A percentile compares a stretch with the other conserved stretches of the same genome.
Evolutionary conservation across 345 rosid species (phyloP).

Genomic region (Mercurialis annua): DNA sequence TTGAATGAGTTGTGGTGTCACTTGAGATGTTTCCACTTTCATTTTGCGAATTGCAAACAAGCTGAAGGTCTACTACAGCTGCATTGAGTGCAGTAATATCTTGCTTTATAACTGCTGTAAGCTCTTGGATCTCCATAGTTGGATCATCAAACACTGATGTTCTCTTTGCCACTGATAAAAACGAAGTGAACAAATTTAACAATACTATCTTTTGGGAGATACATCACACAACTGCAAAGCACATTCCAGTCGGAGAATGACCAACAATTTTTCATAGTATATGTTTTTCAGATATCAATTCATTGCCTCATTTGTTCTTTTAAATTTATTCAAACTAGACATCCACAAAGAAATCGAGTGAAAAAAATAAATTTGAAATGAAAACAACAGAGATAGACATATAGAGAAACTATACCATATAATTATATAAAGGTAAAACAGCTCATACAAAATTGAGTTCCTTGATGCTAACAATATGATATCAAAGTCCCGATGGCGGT

Average conservation of each 20-base stretch:
- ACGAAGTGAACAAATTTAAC: neutral
- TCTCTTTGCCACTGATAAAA: slow-evolving; percentile 69
- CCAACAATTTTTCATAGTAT: neutral
- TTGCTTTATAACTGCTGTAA: slow-evolving; percentile 72
- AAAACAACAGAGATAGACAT: neutral
- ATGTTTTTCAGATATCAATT: neutral
- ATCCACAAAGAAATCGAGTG: neutral
- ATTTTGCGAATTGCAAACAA: slow-evolving; percentile 57
- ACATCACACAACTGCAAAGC: neutral
- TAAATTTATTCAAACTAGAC: neutral
- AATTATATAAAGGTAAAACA: too few species aligned
- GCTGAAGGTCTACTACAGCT: slow-evolving; percentile 72
- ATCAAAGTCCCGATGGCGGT: neutral
- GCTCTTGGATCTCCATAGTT: slow-evolving; percentile 73
- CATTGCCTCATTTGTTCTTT: neutral
- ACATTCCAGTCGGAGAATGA: neutral
- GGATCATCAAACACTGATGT: slow-evolving; percentile 90
- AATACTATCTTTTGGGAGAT: neutral
- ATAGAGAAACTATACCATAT: too few species aligned
- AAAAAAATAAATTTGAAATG: neutral
- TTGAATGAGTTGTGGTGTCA: slow-evolving; percentile 66
- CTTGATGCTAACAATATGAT: slow-evolving; percentile 1
- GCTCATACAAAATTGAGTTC: neutral
- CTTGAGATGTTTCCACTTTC: slow-evolving; percentile 52
- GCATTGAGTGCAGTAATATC: slow-evolving; percentile 77